Evolutionary conservation across 805 yeast genomes (phyloP), one percentile per base, ranked within the genome.

Genomic region (Komagataella phaffii): DNA sequence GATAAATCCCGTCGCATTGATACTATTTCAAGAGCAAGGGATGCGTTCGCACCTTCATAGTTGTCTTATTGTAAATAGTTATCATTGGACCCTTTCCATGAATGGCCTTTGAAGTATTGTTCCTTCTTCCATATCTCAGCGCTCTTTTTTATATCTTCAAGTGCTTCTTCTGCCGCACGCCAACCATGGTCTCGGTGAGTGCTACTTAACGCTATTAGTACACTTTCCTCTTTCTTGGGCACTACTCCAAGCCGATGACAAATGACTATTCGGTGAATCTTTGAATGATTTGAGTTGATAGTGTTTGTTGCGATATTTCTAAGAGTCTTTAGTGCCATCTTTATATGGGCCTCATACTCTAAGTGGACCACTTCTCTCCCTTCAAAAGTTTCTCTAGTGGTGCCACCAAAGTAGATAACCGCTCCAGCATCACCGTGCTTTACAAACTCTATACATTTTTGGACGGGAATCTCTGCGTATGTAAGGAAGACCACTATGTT

Each of bases 71-170:
- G 24, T 12, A 50, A 6, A 47, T 53, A 50, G 2, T 64, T 59
- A 49, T 59, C 63, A 5, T 65, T 73, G 54, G n/a, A 30, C 40
- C 14, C 72, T 24, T 24, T 19, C 80, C 80, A 76, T n/a, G 53
- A 47, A 1, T 64, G 47, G 1, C 76, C 79, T 57, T 73, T 76
- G 0, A 48, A 56, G 53, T 71, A 76, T 17, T 61, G 59, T 56
- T 76, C 81, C 45, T 62, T 61, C 56, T 76, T 76, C 81, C 81
- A 76, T 17, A 76, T 74, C 56, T 76, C 81, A 3, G 66, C 74
- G 2, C 57, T 57, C 50, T 60, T 64, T 59, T 76, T 76, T 44
- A 76, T 68, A 48, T 62, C 61, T 52, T 76, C 79, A 17, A 76
- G 56, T 0, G 73, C 60, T 71, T 72, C 67, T 50, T 64, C 67